Conservation (phyloP, 805 yeast genomes). For the Yamadazyma kitorensis region DNA sequence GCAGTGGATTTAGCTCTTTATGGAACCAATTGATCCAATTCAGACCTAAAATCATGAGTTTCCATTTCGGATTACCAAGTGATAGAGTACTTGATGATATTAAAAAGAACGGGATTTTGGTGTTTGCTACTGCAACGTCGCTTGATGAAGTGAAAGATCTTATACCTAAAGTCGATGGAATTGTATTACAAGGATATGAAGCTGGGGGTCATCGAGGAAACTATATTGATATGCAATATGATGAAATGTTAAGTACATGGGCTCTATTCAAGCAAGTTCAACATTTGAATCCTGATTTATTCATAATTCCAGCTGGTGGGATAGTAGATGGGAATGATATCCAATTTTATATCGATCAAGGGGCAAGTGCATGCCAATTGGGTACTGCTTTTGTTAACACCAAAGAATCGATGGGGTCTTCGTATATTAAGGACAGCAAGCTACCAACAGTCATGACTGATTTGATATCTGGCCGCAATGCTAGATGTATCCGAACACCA, state of each 20-base stretch:
- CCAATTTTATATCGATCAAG: slow-evolving; percentile 28
- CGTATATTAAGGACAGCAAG: slow-evolving; percentile 13
- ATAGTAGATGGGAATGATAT: slow-evolving; percentile 33
- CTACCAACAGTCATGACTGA: slow-evolving; percentile 28
- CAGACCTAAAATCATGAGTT: slow-evolving; percentile 47
- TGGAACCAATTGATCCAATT: slow-evolving; percentile 17
- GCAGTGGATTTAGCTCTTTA: slow-evolving; percentile 10
- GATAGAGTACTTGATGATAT: slow-evolving; percentile 26
- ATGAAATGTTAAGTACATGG: slow-evolving; percentile 35
- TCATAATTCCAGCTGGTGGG: slow-evolving; percentile 55
- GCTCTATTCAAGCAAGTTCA: slow-evolving; percentile 23
- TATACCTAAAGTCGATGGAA: slow-evolving; percentile 41
- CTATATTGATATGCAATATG: slow-evolving; percentile 25
- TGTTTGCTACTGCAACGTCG: slow-evolving; percentile 49
- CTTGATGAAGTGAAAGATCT: slow-evolving; percentile 29
- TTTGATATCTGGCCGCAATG: slow-evolving; percentile 37
- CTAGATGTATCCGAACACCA: slow-evolving; percentile 35
- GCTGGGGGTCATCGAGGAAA: slow-evolving; percentile 68
- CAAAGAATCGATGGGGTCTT: slow-evolving; percentile 23
- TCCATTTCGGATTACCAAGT: slow-evolving; percentile 52
- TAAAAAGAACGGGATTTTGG: slow-evolving; percentile 35
- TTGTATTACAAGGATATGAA: slow-evolving; percentile 56
- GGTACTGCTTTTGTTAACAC: slow-evolving; percentile 50
- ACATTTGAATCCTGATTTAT: slow-evolving; percentile 11
- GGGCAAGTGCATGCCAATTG: slow-evolving; percentile 54